phyloP scores from a whole-genome alignment of 1,139 yeast genomes.

The Sugiyamaella novakii region DNA sequence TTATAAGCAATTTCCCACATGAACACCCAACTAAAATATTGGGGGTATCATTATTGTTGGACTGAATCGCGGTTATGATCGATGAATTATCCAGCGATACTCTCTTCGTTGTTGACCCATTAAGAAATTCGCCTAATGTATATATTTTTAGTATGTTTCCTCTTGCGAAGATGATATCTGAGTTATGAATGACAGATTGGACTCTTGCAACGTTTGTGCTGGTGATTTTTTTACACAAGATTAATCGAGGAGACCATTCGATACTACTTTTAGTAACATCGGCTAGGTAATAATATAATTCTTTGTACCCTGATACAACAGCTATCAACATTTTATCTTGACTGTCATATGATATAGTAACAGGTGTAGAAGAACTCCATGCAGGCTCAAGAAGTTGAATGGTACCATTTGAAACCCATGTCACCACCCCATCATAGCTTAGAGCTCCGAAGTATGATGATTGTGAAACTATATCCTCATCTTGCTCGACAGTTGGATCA shows the following conservation, averaged over 20 bases:
- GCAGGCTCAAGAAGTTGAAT: slow-evolving; percentile 31
- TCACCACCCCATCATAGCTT: slow-evolving; percentile 29
- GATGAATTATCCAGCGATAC: slow-evolving; percentile 4
- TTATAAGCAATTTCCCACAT: slow-evolving; percentile 23
- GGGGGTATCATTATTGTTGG: background rate
- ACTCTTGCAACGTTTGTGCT: background rate
- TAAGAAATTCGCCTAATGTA: slow-evolving; percentile 25
- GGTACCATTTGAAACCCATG: slow-evolving; percentile 31
- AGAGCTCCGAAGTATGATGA: slow-evolving; percentile 28
- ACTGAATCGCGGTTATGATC: slow-evolving; percentile 1
- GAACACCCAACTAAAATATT: slow-evolving; percentile 27
- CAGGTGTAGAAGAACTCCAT: slow-evolving; percentile 24
- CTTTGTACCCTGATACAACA: slow-evolving; percentile 16
- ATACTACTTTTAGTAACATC: slow-evolving; percentile 8
- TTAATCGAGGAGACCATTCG: slow-evolving; percentile 3
- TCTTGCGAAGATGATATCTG: slow-evolving; percentile 24
- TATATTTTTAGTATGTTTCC: slow-evolving; percentile 22
- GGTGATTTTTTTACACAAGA: background rate
- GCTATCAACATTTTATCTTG: slow-evolving; percentile 11
- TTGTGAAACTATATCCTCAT: background rate
- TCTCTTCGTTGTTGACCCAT: slow-evolving; percentile 13
- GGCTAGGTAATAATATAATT: slow-evolving; percentile 14
- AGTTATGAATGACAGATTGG: slow-evolving; percentile 19
- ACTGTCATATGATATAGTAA: slow-evolving; percentile 6
- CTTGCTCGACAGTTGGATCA: background rate